phyloP scores from a whole-genome alignment of 768 basidiomycete species.

The Hortiboletus flavorubellus region DNA sequence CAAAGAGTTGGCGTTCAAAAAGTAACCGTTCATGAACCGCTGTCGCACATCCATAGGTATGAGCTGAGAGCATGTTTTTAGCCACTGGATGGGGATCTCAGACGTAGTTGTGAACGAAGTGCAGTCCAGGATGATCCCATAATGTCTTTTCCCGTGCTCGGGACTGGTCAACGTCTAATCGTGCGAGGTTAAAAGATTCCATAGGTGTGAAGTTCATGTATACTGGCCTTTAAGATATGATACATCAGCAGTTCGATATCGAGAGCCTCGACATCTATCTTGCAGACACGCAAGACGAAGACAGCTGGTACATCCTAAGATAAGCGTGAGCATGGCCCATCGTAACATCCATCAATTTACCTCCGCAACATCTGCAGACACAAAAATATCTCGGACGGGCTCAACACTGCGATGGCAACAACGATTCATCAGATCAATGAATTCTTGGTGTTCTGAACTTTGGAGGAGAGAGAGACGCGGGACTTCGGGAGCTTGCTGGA shows the following conservation, averaged over 20 bases:
- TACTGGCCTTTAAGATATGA: conserved; percentile 67
- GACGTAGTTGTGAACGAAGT: conserved; percentile 73
- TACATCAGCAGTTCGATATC: conserved; percentile 78
- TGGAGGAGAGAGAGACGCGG: conserved; percentile 53
- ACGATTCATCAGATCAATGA: conserved; percentile 62
- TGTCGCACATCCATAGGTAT: conserved; percentile 66
- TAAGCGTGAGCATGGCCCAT: neutral
- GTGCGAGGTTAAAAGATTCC: neutral
- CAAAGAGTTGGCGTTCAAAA: conserved; percentile 70
- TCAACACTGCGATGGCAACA: conserved; percentile 57
- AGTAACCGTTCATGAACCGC: conserved; percentile 58
- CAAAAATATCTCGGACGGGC: conserved; percentile 65
- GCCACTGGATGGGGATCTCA: conserved; percentile 78
- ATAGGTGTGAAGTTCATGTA: neutral
- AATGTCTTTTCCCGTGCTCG: conserved; percentile 45
- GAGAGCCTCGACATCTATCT: conserved; percentile 73
- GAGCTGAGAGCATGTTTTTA: conserved; percentile 74
- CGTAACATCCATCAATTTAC: conserved; percentile 32
- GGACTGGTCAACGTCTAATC: conserved; percentile 52
- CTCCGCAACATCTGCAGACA: conserved; percentile 45
- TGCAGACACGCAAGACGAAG: conserved; percentile 64
- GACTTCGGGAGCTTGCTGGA: conserved; percentile 64
- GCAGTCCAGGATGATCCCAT: conserved; percentile 79
- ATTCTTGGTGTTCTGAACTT: conserved; percentile 58
- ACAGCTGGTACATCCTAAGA: conserved; percentile 42